A percentile compares a stretch with the other conserved stretches of the same genome.
Conservation (phyloP, 2,329 filamentous ascomycete genomes). For the Scedosporium apiospermum region DNA sequence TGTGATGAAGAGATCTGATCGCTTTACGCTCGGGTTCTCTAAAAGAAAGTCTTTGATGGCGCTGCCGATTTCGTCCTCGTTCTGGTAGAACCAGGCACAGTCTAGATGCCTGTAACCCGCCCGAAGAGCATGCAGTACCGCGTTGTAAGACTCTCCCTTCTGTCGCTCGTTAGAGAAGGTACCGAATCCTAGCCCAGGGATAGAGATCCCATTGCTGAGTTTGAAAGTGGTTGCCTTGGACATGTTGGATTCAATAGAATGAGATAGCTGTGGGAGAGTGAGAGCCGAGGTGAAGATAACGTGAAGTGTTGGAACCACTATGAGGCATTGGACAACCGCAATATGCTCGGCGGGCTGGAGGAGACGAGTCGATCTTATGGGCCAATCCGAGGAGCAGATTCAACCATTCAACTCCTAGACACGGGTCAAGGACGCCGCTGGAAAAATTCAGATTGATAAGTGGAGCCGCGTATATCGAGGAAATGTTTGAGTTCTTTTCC, state of each 20-base stretch:
- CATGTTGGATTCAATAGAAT: neutral
- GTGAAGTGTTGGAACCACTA: neutral
- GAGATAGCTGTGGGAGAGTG: neutral
- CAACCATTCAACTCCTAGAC: no score
- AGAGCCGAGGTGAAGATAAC: neutral
- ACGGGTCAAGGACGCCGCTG: no score
- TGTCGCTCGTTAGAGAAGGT: conserved; percentile 32
- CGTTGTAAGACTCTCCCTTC: conserved; percentile 4
- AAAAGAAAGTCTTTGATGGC: conserved; percentile 28
- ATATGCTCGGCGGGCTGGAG: no score
- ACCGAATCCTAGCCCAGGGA: conserved; percentile 55
- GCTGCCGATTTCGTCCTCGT: conserved; percentile 34
- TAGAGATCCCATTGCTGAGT: conserved; percentile 43
- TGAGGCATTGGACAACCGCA: no score
- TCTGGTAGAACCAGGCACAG: conserved; percentile 48
- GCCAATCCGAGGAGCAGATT: no score
- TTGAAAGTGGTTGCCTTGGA: conserved; percentile 27
- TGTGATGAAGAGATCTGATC: conserved; percentile 18
- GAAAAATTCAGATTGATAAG: no score
- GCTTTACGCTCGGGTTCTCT: conserved; percentile 13
- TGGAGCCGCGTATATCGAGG: no score
- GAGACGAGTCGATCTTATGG: no score
- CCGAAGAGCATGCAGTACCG: conserved; percentile 25
- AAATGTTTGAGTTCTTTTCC: no score
- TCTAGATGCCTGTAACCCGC: conserved; percentile 55